A percentile compares a stretch with the other conserved stretches of the same genome.
These are phyloP conservation scores for Backusella morwellensis DNA, from an alignment of 192 early-diverging fungal genomes.

Conservation along the genomic window DNA sequence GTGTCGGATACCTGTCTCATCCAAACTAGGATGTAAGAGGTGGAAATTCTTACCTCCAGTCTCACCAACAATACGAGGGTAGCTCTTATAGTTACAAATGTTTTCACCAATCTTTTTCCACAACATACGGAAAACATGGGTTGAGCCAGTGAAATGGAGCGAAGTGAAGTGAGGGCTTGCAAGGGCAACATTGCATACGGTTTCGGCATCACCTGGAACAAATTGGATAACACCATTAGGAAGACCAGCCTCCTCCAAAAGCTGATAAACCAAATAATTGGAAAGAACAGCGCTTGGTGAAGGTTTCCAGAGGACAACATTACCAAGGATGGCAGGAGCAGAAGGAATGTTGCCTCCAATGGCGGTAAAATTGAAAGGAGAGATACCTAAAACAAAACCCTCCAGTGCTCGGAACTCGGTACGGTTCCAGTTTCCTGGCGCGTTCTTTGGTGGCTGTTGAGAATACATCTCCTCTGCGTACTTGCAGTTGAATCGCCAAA, in stretches of 20 bases:
- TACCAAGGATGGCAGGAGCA: constrained; percentile 96
- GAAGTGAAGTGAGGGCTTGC: constrained; percentile 91
- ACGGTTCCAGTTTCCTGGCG: constrained; percentile 87
- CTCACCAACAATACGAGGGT: constrained; percentile 97
- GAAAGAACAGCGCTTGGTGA: constrained; percentile 82
- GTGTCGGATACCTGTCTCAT: constrained; percentile 67
- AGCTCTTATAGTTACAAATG: constrained; percentile 86
- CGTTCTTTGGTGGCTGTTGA: constrained; percentile 89
- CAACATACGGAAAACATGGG: constrained; percentile 88
- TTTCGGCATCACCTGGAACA: constrained; percentile 84
- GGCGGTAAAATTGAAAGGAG: constrained; percentile 99
- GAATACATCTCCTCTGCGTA: constrained; percentile 92
- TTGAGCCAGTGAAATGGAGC: constrained; percentile 97
- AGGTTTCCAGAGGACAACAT: constrained; percentile 97
- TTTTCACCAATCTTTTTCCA: constrained; percentile 92
- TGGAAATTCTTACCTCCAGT: constrained; percentile 99
- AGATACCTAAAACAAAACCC: constrained; percentile 97
- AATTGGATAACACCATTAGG: constrained; percentile 98
- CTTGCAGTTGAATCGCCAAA: constrained; percentile 94
- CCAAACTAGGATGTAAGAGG: constrained; percentile 69
- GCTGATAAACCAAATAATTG: constrained; percentile 88
- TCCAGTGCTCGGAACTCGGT: constrained; percentile 94
- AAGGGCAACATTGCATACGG: constrained; percentile 78
- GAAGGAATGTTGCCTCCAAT: constrained; percentile 94
- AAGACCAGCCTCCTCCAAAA: constrained; percentile 93